A percentile compares a stretch with the other conserved stretches of the same genome.
Evolutionary conservation across 257 asterid genomes (phyloP).

Genomic region (Galeopsis tetrahit): DNA sequence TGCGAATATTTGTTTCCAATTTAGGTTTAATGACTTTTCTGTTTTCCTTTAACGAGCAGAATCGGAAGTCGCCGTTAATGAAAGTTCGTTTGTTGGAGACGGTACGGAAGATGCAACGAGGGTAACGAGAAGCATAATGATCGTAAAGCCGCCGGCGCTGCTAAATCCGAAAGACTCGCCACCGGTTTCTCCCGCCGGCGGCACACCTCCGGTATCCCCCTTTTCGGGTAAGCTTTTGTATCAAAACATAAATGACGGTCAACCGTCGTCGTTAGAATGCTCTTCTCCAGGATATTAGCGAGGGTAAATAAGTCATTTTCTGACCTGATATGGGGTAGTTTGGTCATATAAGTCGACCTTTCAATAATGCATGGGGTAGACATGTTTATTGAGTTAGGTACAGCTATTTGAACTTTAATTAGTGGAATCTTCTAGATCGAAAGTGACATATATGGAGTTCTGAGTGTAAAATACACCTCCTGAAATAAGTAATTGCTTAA

Average conservation of each 20-base stretch:
- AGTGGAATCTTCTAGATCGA: constrained; percentile 35
- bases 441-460: constrained; percentile 37
- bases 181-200: constrained; percentile 80
- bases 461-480: background rate
- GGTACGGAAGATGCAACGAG: constrained; percentile 55
- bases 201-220: constrained; percentile 95
- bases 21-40: background rate
- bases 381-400: constrained; percentile 35
- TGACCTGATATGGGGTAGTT: constrained; percentile 7
- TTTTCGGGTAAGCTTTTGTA: constrained; percentile 67
- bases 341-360: constrained; percentile 7
- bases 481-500: no score
- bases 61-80: constrained; percentile 43
- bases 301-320: constrained; percentile 22
- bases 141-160: constrained; percentile 64
- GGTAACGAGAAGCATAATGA: constrained; percentile 96
- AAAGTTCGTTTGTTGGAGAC: constrained; percentile 50
- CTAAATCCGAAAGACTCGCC: constrained; percentile 68
- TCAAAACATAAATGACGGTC: background rate
- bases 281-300: background rate
- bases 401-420: background rate
- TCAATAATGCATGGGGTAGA: constrained; percentile 27
- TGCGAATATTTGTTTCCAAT: background rate
- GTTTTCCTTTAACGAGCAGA: constrained; percentile 34
- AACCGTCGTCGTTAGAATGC: background rate